Conservation (phyloP, 2,329 filamentous ascomycete genomes). For the Fusarium decemcellulare region DNA sequence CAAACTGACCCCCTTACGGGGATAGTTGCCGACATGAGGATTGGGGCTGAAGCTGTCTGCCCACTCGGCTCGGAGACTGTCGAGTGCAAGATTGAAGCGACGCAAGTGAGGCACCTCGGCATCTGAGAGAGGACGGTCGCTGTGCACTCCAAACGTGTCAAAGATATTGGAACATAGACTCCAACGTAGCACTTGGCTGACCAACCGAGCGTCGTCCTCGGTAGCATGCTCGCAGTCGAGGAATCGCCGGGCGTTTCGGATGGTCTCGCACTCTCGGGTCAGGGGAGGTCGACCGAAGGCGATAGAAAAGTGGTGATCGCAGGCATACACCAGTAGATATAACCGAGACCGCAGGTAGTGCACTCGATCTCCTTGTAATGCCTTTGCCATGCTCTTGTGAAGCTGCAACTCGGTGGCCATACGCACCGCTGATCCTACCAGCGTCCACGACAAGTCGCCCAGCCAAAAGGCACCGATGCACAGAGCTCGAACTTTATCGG, state of each 20-base stretch:
- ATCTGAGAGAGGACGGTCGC: too few relatives aligned
- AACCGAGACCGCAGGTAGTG: constrained; percentile 54
- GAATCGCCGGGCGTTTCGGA: constrained; percentile 59
- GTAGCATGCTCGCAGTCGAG: constrained; percentile 60
- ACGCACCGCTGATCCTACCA: constrained; percentile 71
- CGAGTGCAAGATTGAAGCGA: constrained; percentile 19
- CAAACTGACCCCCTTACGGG: constrained; percentile 63
- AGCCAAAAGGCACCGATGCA: constrained; percentile 77
- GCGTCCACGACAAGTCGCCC: constrained; percentile 68
- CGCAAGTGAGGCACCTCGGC: constrained; percentile 61
- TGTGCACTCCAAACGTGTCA: too few relatives aligned
- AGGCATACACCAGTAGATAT: constrained; percentile 76
- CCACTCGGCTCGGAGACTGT: too few relatives aligned
- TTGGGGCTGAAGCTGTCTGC: constrained; percentile 53
- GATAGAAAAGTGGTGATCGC: constrained; percentile 77
- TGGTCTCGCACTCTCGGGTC: constrained; percentile 60
- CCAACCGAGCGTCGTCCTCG: too few relatives aligned
- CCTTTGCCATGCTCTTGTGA: constrained; percentile 63
- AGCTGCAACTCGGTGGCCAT: constrained; percentile 71
- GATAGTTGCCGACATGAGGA: constrained; percentile 62
- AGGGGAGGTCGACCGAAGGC: constrained; percentile 72
- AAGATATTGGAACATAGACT: too few relatives aligned
- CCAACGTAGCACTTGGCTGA: too few relatives aligned
- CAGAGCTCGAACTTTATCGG: constrained; percentile 71
- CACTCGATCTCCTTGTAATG: constrained; percentile 39